Evolutionary conservation across 306 rosid species (phyloP).

Genomic region (Quercus suber): DNA sequence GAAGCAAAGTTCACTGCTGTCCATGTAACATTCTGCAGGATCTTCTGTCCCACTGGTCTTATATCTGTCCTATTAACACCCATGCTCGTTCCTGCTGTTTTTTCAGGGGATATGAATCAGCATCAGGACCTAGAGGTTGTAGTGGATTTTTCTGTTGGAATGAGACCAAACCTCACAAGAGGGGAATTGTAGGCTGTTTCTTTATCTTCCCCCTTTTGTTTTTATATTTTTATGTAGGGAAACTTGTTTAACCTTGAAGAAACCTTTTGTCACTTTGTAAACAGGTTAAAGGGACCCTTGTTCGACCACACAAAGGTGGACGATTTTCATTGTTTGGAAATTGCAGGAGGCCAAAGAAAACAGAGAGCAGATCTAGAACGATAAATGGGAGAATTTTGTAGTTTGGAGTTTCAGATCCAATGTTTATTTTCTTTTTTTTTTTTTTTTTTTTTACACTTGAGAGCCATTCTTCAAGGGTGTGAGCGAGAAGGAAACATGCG

Average conservation of each 20-base stretch:
- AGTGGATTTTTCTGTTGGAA: conserved; percentile 79
- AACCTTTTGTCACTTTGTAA: conserved; percentile 6
- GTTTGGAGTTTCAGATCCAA: conserved; percentile 13
- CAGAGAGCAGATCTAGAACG: conserved; percentile 36
- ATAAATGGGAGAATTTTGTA: conserved; percentile 24
- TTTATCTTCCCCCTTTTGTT: not conserved
- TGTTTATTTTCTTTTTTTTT: conserved; percentile 25
- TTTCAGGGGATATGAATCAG: conserved; percentile 79
- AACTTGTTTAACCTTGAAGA: conserved; percentile 12
- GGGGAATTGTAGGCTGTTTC: conserved; percentile 55
- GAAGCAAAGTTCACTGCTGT: not conserved
- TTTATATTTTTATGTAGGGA: not conserved
- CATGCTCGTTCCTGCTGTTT: conserved; percentile 15
- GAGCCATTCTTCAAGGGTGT: conserved; percentile 66
- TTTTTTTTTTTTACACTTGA: conserved; percentile 21
- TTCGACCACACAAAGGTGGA: conserved; percentile 50
- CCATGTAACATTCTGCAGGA: not conserved
- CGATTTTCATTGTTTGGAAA: conserved; percentile 64
- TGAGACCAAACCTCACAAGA: conserved; percentile 45
- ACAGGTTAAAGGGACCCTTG: conserved; percentile 63
- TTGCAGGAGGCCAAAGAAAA: conserved; percentile 66
- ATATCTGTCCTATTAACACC: not conserved
- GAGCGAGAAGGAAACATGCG: conserved; percentile 28
- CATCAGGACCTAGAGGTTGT: conserved; percentile 69
- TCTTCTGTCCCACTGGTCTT: not conserved